Conservation (phyloP, 2,329 filamentous ascomycete genomes). For the Geoglossum cookeanum region DNA sequence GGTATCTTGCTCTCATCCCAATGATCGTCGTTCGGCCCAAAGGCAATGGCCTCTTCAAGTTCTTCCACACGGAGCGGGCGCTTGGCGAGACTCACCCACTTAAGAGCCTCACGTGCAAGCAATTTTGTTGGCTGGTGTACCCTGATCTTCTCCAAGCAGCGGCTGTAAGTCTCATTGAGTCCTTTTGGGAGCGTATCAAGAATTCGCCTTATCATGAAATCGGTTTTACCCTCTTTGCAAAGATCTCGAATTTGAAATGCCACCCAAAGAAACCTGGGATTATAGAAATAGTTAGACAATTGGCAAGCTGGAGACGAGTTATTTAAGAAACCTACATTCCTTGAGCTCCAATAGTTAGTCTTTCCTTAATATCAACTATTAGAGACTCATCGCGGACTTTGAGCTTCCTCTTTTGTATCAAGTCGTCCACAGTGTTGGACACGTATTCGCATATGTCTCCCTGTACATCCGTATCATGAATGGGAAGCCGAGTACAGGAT, state of each 20-base stretch:
- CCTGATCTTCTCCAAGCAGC: not conserved
- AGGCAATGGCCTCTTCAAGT: conserved; percentile 4
- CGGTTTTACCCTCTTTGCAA: not conserved
- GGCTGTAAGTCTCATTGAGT: not conserved
- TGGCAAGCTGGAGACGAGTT: too few species aligned
- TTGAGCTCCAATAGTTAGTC: not conserved
- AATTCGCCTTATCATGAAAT: not conserved
- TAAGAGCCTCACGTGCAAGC: not conserved
- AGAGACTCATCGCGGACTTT: not conserved
- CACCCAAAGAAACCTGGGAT: not conserved
- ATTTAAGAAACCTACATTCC: conserved; percentile 3
- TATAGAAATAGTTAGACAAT: too few species aligned
- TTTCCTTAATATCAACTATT: not conserved
- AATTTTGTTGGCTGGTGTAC: too few species aligned
- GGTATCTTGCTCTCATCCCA: conserved; percentile 1
- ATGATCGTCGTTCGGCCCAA: not conserved
- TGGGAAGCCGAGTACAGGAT: not conserved
- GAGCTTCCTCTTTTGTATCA: not conserved
- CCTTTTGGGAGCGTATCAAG: not conserved
- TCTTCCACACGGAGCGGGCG: conserved; percentile 3
- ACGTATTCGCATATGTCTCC: not conserved
- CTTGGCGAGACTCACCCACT: conserved; percentile 4
- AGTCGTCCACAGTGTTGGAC: not conserved
- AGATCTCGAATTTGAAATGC: not conserved
- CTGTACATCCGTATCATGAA: not conserved